A percentile compares a stretch with the other conserved stretches of the same genome.
phyloP scores from a whole-genome alignment of 78 protist species.

The Dictyostelium firmibasis region DNA sequence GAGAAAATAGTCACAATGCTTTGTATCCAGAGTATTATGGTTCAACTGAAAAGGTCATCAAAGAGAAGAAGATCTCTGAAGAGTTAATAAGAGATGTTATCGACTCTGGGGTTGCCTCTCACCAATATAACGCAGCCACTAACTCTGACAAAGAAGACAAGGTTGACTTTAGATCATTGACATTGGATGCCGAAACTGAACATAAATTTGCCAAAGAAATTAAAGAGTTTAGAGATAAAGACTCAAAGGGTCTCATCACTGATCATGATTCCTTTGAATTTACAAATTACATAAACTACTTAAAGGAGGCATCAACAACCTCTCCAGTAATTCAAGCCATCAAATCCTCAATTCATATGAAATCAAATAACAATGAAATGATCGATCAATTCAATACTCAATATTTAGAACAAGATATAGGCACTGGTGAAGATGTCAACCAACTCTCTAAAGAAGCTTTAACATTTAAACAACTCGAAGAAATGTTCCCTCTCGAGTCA shows the following conservation, averaged over 20 bases:
- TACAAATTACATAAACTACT: constrained; percentile 11
- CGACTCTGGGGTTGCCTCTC: not conserved
- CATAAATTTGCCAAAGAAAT: not conserved
- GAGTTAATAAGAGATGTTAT: not conserved
- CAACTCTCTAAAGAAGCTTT: not conserved
- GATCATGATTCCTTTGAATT: constrained; percentile 2
- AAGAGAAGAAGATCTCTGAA: not conserved
- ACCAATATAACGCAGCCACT: not conserved
- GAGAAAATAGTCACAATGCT: not conserved
- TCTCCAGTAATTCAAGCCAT: not conserved
- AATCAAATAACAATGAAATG: not conserved
- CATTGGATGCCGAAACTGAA: not conserved
- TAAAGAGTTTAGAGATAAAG: constrained; percentile 5
- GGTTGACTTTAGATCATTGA: constrained; percentile 12
- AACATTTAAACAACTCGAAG: not conserved
- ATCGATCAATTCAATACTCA: not conserved
- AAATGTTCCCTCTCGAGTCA: not conserved
- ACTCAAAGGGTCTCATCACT: not conserved
- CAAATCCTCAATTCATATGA: not conserved
- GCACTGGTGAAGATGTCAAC: not conserved
- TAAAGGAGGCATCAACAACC: not conserved
- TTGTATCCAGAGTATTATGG: not conserved
- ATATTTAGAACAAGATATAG: not conserved
- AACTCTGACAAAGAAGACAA: not conserved
- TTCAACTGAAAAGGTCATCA: not conserved